Evolutionary conservation across 2,329 filamentous ascomycete species (phyloP).

Genomic region (Hymenoscyphus infarciens): DNA sequence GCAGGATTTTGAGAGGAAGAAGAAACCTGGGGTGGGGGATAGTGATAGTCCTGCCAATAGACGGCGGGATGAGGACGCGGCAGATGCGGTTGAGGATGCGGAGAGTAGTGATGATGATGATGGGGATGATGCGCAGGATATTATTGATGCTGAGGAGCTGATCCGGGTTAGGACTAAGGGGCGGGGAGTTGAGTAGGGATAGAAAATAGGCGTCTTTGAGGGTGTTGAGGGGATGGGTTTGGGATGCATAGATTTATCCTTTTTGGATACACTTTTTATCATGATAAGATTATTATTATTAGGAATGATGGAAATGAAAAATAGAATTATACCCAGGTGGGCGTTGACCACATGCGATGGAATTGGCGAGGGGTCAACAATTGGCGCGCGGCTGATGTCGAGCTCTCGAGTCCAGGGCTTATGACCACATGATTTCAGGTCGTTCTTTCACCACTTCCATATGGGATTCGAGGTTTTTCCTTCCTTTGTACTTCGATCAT

Average conservation of each 20-base stretch:
- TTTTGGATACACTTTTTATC: too few species aligned
- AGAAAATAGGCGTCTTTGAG: neutral
- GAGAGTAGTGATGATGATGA: conserved; percentile 24
- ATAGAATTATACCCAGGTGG: too few species aligned
- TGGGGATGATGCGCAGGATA: conserved; percentile 25
- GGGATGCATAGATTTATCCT: neutral
- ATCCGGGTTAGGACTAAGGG: conserved; percentile 17
- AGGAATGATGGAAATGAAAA: neutral
- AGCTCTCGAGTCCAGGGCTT: too few species aligned
- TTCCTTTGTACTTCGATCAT: too few species aligned
- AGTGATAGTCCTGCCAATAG: conserved; percentile 13
- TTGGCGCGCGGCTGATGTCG: too few species aligned
- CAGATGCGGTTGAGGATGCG: conserved; percentile 10
- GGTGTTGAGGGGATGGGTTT: neutral
- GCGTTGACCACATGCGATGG: too few species aligned
- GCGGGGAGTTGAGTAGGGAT: neutral
- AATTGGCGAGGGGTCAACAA: too few species aligned
- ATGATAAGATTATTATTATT: neutral
- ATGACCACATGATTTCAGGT: too few species aligned
- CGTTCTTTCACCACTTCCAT: too few species aligned
- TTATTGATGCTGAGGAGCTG: conserved; percentile 25
- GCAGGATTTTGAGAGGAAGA: conserved; percentile 86
- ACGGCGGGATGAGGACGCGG: conserved; percentile 18
- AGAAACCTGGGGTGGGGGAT: conserved; percentile 37
- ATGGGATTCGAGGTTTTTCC: too few species aligned